These are phyloP conservation scores for Hyaloscypha variabilis DNA, from an alignment of 495 filamentous ascomycete species.

Conservation along the genomic window DNA sequence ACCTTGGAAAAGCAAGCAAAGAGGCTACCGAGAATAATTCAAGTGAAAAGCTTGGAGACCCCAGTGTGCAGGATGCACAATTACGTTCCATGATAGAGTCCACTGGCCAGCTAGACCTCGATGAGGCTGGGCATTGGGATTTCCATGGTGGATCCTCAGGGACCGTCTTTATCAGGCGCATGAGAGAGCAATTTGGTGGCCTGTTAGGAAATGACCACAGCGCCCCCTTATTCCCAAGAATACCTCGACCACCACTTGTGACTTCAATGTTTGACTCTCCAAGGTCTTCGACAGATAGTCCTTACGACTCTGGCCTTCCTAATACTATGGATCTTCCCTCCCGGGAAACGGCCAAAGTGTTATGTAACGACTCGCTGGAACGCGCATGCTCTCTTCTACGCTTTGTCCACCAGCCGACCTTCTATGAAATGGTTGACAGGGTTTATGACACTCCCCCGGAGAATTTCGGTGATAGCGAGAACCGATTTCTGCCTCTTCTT, in stretches of 20 bases:
- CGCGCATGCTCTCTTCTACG: constrained; percentile 83
- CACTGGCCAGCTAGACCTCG: constrained; percentile 85
- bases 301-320: constrained; percentile 51
- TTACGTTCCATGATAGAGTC: constrained; percentile 95
- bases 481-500: constrained; percentile 78
- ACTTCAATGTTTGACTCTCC: constrained; percentile 72
- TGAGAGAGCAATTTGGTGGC: constrained; percentile 86
- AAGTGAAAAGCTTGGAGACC: constrained; percentile 4
- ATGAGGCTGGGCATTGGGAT: constrained; percentile 91
- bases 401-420: constrained; percentile 86
- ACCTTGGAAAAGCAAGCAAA: constrained; percentile 33
- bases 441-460: constrained; percentile 76
- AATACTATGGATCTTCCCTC: constrained; percentile 72
- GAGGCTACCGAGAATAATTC: constrained; percentile 5
- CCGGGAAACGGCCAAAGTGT: constrained; percentile 62
- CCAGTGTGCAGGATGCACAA: constrained; percentile 64
- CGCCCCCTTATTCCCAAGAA: constrained; percentile 47
- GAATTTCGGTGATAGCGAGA: constrained; percentile 72
- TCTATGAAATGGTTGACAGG: constrained; percentile 74
- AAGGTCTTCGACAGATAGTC: constrained; percentile 62
- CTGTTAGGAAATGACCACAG: constrained; percentile 55
- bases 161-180: constrained; percentile 77
- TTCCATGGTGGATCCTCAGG: constrained; percentile 95
- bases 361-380: constrained; percentile 79
- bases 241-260: constrained; percentile 24